Conservation (phyloP, 805 yeast species). For the Monosporozyma aerobia region DNA sequence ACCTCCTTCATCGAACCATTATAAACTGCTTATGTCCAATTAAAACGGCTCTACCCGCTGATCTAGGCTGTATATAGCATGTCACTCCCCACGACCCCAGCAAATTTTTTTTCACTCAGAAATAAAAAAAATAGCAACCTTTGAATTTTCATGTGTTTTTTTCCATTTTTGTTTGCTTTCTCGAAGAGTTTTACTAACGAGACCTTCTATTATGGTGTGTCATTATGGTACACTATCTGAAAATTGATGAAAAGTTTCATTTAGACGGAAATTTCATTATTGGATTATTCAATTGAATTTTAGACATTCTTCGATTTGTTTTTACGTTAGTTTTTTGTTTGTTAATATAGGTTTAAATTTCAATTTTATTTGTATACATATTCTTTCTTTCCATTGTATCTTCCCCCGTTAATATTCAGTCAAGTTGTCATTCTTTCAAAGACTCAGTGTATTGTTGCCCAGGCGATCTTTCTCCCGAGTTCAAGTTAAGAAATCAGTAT, state of each 20-base stretch:
- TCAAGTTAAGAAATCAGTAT: constrained; percentile 19
- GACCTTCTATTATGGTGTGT: neutral
- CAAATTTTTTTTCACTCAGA: neutral
- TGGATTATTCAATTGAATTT: neutral
- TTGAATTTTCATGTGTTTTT: neutral
- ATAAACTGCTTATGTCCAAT: neutral
- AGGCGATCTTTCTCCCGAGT: constrained; percentile 22
- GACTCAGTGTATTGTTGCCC: constrained; percentile 4
- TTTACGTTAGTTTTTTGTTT: neutral
- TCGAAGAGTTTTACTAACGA: neutral
- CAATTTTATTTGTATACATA: neutral
- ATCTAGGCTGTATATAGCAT: neutral
- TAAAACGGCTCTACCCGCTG: neutral
- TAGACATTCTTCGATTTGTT: neutral
- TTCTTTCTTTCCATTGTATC: neutral
- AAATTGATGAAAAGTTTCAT: neutral
- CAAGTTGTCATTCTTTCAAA: constrained; percentile 7
- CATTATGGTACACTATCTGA: neutral
- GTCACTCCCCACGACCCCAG: neutral
- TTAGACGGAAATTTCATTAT: neutral
- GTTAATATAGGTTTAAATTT: neutral
- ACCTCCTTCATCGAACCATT: neutral
- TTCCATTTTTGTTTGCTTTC: neutral
- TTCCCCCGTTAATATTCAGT: neutral
- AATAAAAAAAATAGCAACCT: neutral